Evolutionary conservation across 179 eudicot species (phyloP), one percentile per base, ranked within the genome.

Genomic region (Heliamphora pulchella): DNA sequence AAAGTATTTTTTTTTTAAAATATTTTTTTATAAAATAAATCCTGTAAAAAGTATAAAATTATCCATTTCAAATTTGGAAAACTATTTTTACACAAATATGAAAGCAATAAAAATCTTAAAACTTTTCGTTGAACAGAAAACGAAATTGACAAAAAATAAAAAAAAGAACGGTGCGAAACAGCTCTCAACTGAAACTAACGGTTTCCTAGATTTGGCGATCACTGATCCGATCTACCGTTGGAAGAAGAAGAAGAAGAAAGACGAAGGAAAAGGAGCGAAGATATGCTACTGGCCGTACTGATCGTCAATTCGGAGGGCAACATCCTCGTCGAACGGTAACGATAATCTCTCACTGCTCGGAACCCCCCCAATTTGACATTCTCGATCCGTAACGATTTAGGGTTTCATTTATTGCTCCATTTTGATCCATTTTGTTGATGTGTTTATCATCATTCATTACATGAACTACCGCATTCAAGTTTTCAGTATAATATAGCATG

Each of bases 251-350:
- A 31, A 31, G n/a, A 15, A 11, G 53, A 13, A 4, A 3, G 15
- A 70, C 2, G 41, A 10, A 57, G 18, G n/a, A 63, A 61, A n/a
- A 77, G 7, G 67, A 65, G 76, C 11, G 55, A 22, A 65, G 78
- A 85, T 18, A 94, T 95, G 97, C 85, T 95, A 85, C 89, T 95
- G 15, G 97, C 98, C 46, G 87, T 93, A 64, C 75, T 95, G 82
- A 89, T 95, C 87, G 91, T 97, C 73, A 95, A 95, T 79, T 88
- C 98, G 8, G 97, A 93, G 84, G 98, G 98, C 81, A 95, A 95
- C 86, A 91, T 95, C 82, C 97, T 95, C 39, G 91, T 93, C 5
- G 98, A 93, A 87, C 86, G 98, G 97, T 93, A 67, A 18, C 48
- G 9, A 20, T 44, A 2, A 2, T 3, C 6, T 54, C 50, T 15